Base-by-base conservation (phyloP, 2,329 filamentous ascomycete genomes). In the Ampelomyces quisqualis region DNA sequence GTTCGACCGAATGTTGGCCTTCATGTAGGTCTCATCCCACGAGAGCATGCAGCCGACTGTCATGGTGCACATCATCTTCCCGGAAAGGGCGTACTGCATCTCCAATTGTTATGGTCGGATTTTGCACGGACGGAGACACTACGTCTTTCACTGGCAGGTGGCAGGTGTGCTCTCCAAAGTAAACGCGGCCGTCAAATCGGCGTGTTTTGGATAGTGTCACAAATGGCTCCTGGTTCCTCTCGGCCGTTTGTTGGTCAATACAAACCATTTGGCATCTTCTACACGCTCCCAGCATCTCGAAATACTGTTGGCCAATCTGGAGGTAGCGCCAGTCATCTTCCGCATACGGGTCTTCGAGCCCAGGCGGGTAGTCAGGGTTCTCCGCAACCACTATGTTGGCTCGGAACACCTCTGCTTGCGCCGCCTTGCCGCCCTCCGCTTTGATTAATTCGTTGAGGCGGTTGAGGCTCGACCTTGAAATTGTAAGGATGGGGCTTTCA, bases 231-330 rank as follows among this genome's bases (percentile, higher is more conserved):
- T 89, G 82, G 49, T 83, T 81, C 64, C 82, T 86, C 49, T 82
- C 77, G 0, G 83, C 90, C 9, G 85, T 95, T 32, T 82, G 74
- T 65, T 96, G 93, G 60, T 98, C 84, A 31, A 97, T 81, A 63
- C 91, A 96, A 7, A 98, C 85, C 90, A 98, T 97, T 65, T 95
- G 90, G 57, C 93, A 98, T 44, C 93, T 76, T 45, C 89, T 80
- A 60, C 93, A 98, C 3, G 86, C 80, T 0, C 90, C 91, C 4
- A 97, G 71, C 58, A 94, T 80, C 47, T 85, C 76, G 56, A 88
- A 86, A 7, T 70, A 67, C 43, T 84, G 76, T 59, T 66, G 54
- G 2, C 85, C 86, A 42, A 96, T 85, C 7, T 70, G 74, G 27
- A 95, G 58, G 11, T 69, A 75, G 9, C 72, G 73, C 91, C 91